Evolutionary conservation across 2,329 filamentous ascomycete species (phyloP).

Genomic region (Monosporascus sp.): DNA sequence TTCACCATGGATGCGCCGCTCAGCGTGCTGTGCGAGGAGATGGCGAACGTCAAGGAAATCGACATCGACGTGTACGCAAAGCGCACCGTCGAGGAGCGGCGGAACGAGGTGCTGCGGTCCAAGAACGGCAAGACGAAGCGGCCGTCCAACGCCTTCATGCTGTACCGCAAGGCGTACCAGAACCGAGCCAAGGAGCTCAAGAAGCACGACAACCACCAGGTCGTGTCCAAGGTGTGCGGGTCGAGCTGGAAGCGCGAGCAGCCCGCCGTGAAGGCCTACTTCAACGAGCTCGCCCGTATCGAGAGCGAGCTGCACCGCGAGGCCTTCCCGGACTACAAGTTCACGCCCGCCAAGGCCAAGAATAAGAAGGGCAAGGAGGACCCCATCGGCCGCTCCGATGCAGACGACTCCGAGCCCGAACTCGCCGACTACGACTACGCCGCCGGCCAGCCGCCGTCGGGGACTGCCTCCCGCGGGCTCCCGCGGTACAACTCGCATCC

Average conservation of each 20-base stretch:
- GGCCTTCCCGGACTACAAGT: constrained; percentile 90
- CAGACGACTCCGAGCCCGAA: constrained; percentile 40
- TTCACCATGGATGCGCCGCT: constrained; percentile 61
- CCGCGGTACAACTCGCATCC: constrained; percentile 26
- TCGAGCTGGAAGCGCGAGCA: constrained; percentile 81
- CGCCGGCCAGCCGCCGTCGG: constrained; percentile 23
- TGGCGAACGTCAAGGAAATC: constrained; percentile 56
- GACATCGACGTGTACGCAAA: constrained; percentile 81
- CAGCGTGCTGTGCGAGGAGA: constrained; percentile 63
- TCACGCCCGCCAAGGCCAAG: constrained; percentile 71
- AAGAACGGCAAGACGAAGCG: constrained; percentile 75
- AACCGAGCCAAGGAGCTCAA: constrained; percentile 79
- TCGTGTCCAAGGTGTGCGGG: constrained; percentile 84
- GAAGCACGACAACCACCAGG: constrained; percentile 84
- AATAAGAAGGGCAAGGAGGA: constrained; percentile 30
- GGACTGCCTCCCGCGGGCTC: constrained; percentile 23
- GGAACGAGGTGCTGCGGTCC: constrained; percentile 61
- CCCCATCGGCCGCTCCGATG: constrained; percentile 28
- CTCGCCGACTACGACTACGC: constrained; percentile 42
- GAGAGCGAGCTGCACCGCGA: constrained; percentile 80
- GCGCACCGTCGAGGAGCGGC: constrained; percentile 61
- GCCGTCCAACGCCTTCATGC: constrained; percentile 97
- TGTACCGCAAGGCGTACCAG: constrained; percentile 91
- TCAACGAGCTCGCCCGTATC: constrained; percentile 70
- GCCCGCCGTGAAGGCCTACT: constrained; percentile 65